Evolutionary conservation across 2,329 filamentous ascomycete species (phyloP).

Genomic region (Rhinocladiella similis): DNA sequence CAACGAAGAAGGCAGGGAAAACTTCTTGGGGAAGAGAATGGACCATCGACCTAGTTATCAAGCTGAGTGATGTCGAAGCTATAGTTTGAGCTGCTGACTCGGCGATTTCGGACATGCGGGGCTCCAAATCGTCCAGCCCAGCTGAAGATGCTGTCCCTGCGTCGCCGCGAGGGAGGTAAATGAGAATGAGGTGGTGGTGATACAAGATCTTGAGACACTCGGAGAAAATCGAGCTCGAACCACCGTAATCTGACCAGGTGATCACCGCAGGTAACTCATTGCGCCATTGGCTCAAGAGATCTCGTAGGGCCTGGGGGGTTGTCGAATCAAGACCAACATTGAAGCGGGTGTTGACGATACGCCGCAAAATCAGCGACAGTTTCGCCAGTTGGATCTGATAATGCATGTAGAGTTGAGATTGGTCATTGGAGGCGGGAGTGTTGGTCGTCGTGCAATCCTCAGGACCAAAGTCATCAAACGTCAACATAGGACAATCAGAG

Average conservation of each 20-base stretch:
- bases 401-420: conserved; percentile 1
- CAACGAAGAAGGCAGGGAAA: conserved; percentile 19
- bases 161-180: conserved; percentile 8
- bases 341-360: conserved; percentile 12
- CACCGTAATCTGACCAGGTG: conserved; percentile 7
- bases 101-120: conserved; percentile 5
- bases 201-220: conserved; percentile 16
- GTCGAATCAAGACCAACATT: conserved; percentile 9
- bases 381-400: conserved; percentile 15
- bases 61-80: conserved; percentile 8
- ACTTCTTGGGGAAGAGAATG: conserved; percentile 16
- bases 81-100: conserved; percentile 18
- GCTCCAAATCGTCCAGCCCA: not conserved
- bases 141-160: not conserved
- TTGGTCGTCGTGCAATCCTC: not conserved
- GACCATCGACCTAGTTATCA: conserved; percentile 16
- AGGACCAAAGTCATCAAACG: conserved; percentile 10
- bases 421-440: not conserved
- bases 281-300: conserved; percentile 7
- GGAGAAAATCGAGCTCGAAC: conserved; percentile 10
- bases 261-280: conserved; percentile 7
- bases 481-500: conserved; percentile 11
- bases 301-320: conserved; percentile 3
- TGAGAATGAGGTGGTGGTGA: conserved; percentile 17
- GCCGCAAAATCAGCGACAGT: conserved; percentile 12